Conservation (phyloP, 2,329 filamentous ascomycete species). For the Macroventuria anomochaeta region DNA sequence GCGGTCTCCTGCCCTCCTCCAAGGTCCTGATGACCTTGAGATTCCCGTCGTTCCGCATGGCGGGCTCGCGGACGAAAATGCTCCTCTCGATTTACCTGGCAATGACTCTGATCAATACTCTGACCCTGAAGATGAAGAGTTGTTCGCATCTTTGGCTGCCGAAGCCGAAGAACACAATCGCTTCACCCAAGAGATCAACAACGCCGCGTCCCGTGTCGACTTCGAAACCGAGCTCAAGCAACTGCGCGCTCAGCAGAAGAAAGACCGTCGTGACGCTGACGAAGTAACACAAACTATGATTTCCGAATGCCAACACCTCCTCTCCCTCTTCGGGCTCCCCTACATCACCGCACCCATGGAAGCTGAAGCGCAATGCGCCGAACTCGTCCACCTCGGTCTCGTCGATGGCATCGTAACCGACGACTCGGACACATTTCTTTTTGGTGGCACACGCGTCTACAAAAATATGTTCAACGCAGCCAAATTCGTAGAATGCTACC, state of each 20-base stretch:
- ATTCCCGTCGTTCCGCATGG: constrained; percentile 40
- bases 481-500: constrained; percentile 97
- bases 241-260: constrained; percentile 91
- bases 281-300: constrained; percentile 98
- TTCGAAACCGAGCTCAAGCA: constrained; percentile 89
- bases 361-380: constrained; percentile 95
- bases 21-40: constrained; percentile 39
- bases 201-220: constrained; percentile 69
- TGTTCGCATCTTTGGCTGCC: constrained; percentile 82
- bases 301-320: constrained; percentile 88
- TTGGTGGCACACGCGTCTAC: constrained; percentile 94
- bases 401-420: constrained; percentile 98
- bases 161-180: constrained; percentile 94
- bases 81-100: constrained; percentile 33
- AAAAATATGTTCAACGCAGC: constrained; percentile 99
- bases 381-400: constrained; percentile 82
- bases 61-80: constrained; percentile 40
- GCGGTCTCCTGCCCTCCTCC: constrained; percentile 31
- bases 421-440: constrained; percentile 94
- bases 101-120: constrained; percentile 59
- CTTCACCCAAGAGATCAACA: constrained; percentile 87
- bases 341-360: constrained; percentile 99
- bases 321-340: constrained; percentile 88
- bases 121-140: constrained; percentile 89
- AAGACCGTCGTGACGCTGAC: constrained; percentile 92